Base-by-base conservation (phyloP, 345 rosid genomes). In the Eucalyptus sp. region DNA sequence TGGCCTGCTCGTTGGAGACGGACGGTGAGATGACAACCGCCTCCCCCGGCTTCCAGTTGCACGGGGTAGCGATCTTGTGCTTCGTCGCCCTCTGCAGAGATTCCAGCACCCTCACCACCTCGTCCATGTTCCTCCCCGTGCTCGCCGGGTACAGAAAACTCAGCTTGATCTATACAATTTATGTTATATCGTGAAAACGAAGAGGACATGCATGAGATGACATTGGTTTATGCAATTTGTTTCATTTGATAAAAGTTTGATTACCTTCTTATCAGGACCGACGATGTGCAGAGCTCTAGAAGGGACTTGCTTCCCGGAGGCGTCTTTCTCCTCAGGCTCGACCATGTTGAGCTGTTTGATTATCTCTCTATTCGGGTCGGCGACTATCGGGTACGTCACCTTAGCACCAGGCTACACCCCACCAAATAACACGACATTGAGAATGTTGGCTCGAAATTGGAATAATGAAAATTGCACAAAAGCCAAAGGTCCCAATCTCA, bases 271-370 rank as follows among this genome's bases (percentile, higher is more conserved):
- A 86, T 95, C 96, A 2, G 95, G 94, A 52, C 94, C 98, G 4
- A 97, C 94, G 9, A 95, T 94, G 88, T 94, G 98, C n/a, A 96
- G 94, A 81, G 97, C 97, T 86, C 96, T 94, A 88, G 98, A 96
- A 1, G 98, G 97, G 13, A 92, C 58, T 9, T 49, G 87, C 50
- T 88, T 89, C 44, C 94, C 94, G 0, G 90, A 86, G 27, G 92
- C 44, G 52, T 95, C 97, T 49, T 92, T 93, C 88, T 91, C 96
- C 31, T 95, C 94, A 0, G 99, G 94, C 52, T 96, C 99, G 50
- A 97, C 91, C 98, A 96, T 98, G 93, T 98, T 97, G 50, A 95
- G 97, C 84, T 94, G 92, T 88, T 91, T 90, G 58, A 96, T 92
- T 50, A 95, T 87, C 88, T 95, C 93, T 86, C 94, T 90, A n/a